Evolutionary conservation across 768 basidiomycete species (phyloP).

Genomic region (Exidia glandulosa): DNA sequence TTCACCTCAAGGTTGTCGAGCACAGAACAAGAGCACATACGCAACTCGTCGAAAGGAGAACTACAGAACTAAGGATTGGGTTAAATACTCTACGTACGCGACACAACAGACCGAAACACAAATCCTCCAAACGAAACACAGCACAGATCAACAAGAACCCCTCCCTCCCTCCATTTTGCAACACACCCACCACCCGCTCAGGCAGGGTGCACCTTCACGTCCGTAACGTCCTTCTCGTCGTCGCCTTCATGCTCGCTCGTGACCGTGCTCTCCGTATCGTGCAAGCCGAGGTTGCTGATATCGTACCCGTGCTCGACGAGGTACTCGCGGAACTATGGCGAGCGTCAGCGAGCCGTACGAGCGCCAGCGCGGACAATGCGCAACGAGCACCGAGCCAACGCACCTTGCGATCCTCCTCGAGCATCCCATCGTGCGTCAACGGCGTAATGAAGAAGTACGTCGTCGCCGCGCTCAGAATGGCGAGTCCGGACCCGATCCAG

Average conservation of each 20-base stretch:
- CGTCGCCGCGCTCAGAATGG: constrained; percentile 64
- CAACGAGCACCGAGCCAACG: constrained; percentile 12
- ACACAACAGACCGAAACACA: too few species aligned
- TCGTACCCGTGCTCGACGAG: constrained; percentile 73
- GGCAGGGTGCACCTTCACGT: not conserved
- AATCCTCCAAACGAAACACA: too few species aligned
- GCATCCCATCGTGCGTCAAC: constrained; percentile 68
- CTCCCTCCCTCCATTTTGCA: too few species aligned
- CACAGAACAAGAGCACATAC: too few species aligned
- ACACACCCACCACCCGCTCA: not conserved
- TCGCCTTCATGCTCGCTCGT: not conserved
- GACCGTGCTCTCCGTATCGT: constrained; percentile 11
- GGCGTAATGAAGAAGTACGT: constrained; percentile 66
- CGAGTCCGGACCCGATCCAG: constrained; percentile 69
- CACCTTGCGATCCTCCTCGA: constrained; percentile 57
- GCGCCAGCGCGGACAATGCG: not conserved
- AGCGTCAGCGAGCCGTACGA: not conserved
- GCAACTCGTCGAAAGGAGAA: too few species aligned
- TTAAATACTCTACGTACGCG: too few species aligned
- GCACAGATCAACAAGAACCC: too few species aligned
- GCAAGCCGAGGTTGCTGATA: constrained; percentile 57
- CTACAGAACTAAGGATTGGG: too few species aligned
- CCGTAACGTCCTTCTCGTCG: not conserved
- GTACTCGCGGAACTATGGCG: constrained; percentile 66
- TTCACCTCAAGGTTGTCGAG: too few species aligned